Percentiles rank a stretch among this genome's conserved stretches.
Evolutionary conservation across 1,284 basidiomycete genomes (phyloP).

Genomic region (Chondrostereum purpureum): DNA sequence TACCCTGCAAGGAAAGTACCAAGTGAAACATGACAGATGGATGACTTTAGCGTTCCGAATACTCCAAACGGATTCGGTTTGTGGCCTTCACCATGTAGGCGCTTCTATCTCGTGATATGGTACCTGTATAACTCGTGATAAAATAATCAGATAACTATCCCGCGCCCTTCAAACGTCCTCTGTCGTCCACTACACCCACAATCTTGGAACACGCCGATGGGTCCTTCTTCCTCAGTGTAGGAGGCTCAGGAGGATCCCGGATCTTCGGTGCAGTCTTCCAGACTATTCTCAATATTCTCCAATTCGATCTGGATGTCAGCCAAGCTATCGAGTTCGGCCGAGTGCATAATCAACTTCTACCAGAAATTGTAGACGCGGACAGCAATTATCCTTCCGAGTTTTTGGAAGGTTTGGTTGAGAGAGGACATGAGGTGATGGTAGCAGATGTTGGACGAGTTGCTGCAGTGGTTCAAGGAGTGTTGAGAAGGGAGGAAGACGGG

Average conservation of each 20-base stretch:
- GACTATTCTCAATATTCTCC: conserved; percentile 70
- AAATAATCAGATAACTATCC: conserved; percentile 75
- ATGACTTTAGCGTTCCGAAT: conserved; percentile 85
- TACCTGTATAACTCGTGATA: too few species aligned
- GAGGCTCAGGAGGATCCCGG: conserved; percentile 82
- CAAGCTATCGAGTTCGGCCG: conserved; percentile 80
- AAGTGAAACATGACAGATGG: conserved; percentile 43
- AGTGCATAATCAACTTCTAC: conserved; percentile 91
- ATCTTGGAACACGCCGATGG: conserved; percentile 76
- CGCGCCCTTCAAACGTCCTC: conserved; percentile 76
- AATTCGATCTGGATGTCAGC: conserved; percentile 77
- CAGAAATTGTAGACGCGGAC: conserved; percentile 60
- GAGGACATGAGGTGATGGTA: conserved; percentile 64
- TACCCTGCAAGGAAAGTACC: too few species aligned
- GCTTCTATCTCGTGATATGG: conserved; percentile 5
- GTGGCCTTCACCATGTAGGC: conserved; percentile 75
- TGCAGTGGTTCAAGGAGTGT: conserved; percentile 69
- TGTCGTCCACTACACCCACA: conserved; percentile 78
- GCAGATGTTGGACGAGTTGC: conserved; percentile 56
- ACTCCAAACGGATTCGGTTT: conserved; percentile 79
- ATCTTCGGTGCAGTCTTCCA: conserved; percentile 84
- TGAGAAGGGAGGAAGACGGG: conserved; percentile 45
- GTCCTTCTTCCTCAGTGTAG: conserved; percentile 65
- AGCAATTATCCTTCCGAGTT: conserved; percentile 47
- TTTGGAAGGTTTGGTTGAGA: conserved; percentile 46